Conservation (phyloP, 768 basidiomycete genomes). For the Leucosporidium yakuticum region DNA sequence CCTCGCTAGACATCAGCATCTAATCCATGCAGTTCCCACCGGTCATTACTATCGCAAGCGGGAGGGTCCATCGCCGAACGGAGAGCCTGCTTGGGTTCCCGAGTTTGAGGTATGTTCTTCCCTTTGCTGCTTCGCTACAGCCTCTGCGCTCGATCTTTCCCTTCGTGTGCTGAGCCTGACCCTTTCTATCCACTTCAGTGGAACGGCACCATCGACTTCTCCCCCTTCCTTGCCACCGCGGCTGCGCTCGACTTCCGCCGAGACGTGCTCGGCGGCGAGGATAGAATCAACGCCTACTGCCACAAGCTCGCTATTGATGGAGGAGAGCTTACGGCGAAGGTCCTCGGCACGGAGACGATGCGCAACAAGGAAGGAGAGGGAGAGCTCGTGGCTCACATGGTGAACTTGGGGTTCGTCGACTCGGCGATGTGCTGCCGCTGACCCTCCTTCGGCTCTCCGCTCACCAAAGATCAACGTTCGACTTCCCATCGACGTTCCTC, state of each 20-base stretch:
- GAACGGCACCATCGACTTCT: slow-evolving; percentile 41
- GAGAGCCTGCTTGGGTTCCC: not conserved
- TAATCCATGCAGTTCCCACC: slow-evolving; percentile 26
- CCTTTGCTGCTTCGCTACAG: not conserved
- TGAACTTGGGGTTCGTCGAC: slow-evolving; percentile 41
- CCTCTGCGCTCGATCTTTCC: too few species aligned
- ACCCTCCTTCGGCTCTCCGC: not conserved
- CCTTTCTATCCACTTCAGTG: slow-evolving; percentile 20
- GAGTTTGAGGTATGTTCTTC: slow-evolving; percentile 15
- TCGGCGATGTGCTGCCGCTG: too few species aligned
- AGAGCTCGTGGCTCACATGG: slow-evolving; percentile 67
- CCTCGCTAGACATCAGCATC: slow-evolving; percentile 9
- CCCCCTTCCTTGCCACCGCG: slow-evolving; percentile 36
- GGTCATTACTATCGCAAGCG: slow-evolving; percentile 5
- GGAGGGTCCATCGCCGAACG: not conserved
- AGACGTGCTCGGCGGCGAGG: slow-evolving; percentile 64
- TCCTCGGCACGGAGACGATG: slow-evolving; percentile 59
- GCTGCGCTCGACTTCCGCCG: slow-evolving; percentile 66
- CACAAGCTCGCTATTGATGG: slow-evolving; percentile 63
- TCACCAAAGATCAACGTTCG: slow-evolving; percentile 37
- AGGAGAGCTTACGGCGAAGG: slow-evolving; percentile 55
- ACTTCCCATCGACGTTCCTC: slow-evolving; percentile 16
- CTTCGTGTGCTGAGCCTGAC: not conserved
- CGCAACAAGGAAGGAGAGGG: slow-evolving; percentile 50
- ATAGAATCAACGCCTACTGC: slow-evolving; percentile 63